These are phyloP conservation scores for Gossypium sturtianum DNA, from an alignment of 345 rosid genomes.

Conservation along the genomic window DNA sequence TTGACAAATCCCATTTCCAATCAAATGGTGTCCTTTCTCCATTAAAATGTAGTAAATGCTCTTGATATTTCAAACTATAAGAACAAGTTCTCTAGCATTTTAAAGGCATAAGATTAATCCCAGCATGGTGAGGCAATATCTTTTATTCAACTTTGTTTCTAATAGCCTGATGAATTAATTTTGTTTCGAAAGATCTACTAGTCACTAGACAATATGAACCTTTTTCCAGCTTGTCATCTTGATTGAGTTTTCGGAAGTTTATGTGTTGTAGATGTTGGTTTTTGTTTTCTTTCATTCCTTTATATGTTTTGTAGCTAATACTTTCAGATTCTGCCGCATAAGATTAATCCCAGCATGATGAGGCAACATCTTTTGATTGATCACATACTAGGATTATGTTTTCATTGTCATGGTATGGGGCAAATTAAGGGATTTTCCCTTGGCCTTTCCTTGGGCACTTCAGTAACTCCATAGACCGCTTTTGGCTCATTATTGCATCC, in stretches of 20 bases:
- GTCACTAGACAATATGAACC: background rate
- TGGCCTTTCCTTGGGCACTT: background rate
- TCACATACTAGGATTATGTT: background rate
- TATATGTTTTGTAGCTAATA: background rate
- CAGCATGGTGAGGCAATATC: background rate
- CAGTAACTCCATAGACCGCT: background rate
- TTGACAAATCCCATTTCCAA: background rate
- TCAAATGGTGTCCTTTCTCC: background rate
- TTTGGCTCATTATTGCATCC: background rate
- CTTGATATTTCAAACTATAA: background rate
- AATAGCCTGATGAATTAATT: background rate
- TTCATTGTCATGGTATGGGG: background rate
- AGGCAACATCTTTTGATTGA: background rate
- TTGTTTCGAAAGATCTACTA: background rate
- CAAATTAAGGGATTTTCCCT: background rate
- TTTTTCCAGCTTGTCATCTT: background rate
- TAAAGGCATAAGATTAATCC: background rate
- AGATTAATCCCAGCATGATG: background rate
- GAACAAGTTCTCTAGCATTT: background rate
- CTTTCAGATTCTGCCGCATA: background rate
- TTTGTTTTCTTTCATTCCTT: background rate
- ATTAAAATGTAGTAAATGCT: background rate
- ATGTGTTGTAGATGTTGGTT: background rate
- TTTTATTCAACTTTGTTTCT: background rate
- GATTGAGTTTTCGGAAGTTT: constrained; percentile 7